Evolutionary conservation across 148 eudicot species (phyloP).

Genomic region (Chenopodium berlandieri): DNA sequence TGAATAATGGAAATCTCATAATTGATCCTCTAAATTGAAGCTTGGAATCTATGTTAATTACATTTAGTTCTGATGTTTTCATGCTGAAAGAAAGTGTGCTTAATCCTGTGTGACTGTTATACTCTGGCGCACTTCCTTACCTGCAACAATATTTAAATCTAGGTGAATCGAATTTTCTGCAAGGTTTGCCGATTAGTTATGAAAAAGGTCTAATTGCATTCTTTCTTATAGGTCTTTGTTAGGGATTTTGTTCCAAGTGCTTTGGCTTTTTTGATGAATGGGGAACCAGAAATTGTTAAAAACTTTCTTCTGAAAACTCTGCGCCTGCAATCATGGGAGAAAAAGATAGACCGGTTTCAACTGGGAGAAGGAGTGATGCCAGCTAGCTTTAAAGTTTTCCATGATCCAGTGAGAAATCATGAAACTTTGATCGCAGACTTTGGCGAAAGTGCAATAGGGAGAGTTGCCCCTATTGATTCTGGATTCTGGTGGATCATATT

Average conservation of each 20-base stretch:
- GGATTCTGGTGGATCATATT: constrained; percentile 99
- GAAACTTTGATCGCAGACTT: constrained; percentile 94
- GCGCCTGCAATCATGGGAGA: constrained; percentile 95
- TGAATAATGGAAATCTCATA: neutral
- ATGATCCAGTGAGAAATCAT: constrained; percentile 70
- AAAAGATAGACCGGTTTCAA: constrained; percentile 82
- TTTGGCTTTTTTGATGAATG: constrained; percentile 93
- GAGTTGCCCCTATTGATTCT: constrained; percentile 97
- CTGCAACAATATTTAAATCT: neutral
- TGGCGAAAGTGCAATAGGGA: constrained; percentile 95
- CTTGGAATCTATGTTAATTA: neutral
- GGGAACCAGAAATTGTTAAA: constrained; percentile 88
- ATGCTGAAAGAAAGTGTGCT: neutral
- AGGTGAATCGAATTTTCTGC: neutral
- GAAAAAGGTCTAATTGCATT: constrained; percentile 2
- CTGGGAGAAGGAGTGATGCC: constrained; percentile 99
- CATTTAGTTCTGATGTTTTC: neutral
- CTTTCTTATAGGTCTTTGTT: constrained; percentile 66
- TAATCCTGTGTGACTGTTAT: neutral
- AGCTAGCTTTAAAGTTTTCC: constrained; percentile 92
- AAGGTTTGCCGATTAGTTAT: neutral
- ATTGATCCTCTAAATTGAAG: neutral
- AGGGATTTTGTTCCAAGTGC: constrained; percentile 99
- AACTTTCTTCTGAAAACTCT: constrained; percentile 86
- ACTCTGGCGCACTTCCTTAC: neutral